These are phyloP conservation scores for Psophocarpus tetragonolobus DNA, from an alignment of 306 rosid species.

Conservation along the genomic window DNA sequence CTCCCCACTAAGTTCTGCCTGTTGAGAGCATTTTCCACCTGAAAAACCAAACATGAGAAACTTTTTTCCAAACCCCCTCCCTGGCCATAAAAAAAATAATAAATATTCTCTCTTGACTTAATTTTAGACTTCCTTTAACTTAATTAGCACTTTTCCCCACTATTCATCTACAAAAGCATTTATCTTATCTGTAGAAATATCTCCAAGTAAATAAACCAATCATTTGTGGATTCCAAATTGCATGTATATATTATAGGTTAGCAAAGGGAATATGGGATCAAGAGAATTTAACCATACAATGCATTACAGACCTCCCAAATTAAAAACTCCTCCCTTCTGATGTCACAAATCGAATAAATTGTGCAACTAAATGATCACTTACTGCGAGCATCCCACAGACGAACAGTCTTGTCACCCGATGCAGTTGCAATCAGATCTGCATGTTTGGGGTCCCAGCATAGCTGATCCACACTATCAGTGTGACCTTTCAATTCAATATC, in stretches of 20 bases:
- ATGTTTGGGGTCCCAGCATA: conserved; percentile 98
- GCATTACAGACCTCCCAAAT: conserved; percentile 7
- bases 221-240: background rate
- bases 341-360: background rate
- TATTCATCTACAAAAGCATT: background rate
- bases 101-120: background rate
- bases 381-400: conserved; percentile 97
- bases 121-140: background rate
- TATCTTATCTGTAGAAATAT: background rate
- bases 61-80: background rate
- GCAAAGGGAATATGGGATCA: background rate
- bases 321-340: background rate
- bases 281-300: conserved; percentile 14
- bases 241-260: background rate
- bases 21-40: conserved; percentile 95
- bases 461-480: conserved; percentile 98
- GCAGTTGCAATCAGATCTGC: conserved; percentile 92
- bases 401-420: conserved; percentile 95
- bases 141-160: background rate
- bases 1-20: conserved; percentile 91
- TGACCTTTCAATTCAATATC: conserved; percentile 96
- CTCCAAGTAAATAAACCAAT: background rate
- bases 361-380: conserved; percentile 42
- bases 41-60: conserved; percentile 37
- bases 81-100: background rate